A percentile compares a stretch with the other conserved stretches of the same genome.
phyloP scores from a whole-genome alignment of 176 grass and related monocot species.

The Oryza glumipatula region DNA sequence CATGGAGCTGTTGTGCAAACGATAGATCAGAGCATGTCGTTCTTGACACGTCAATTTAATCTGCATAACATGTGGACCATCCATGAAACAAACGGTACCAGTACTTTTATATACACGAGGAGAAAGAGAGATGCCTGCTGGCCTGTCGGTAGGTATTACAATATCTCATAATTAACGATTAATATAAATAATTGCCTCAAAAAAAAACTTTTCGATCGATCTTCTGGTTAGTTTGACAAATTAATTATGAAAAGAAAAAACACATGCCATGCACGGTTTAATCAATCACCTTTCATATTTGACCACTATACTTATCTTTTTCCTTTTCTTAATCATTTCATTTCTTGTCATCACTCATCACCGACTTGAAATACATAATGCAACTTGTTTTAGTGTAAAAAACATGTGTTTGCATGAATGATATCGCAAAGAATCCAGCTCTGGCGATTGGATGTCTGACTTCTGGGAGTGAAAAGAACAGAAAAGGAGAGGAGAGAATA shows the following conservation, averaged over 20 bases:
- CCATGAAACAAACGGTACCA: background rate
- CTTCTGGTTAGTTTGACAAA: background rate
- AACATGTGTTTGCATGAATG: background rate
- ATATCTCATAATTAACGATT: background rate
- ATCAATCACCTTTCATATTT: background rate
- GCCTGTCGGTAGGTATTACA: conserved; percentile 20
- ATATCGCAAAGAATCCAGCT: conserved; percentile 11
- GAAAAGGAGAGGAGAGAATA: background rate
- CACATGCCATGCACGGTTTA: background rate
- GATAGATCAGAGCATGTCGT: background rate
- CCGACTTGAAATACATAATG: background rate
- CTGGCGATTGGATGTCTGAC: background rate
- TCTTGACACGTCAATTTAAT: background rate
- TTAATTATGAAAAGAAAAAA: background rate
- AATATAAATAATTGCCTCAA: background rate
- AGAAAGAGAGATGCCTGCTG: background rate
- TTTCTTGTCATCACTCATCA: conserved; percentile 7
- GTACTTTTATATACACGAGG: background rate
- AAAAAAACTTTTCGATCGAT: too few species aligned
- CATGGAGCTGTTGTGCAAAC: background rate
- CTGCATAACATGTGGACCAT: background rate
- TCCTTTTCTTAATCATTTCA: background rate
- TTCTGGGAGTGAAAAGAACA: conserved; percentile 29
- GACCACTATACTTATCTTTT: too few species aligned
- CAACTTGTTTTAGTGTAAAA: conserved; percentile 5